These are phyloP conservation scores for Coleophoma cylindrospora DNA, from an alignment of 2,329 filamentous ascomycete species.

Conservation along the genomic window DNA sequence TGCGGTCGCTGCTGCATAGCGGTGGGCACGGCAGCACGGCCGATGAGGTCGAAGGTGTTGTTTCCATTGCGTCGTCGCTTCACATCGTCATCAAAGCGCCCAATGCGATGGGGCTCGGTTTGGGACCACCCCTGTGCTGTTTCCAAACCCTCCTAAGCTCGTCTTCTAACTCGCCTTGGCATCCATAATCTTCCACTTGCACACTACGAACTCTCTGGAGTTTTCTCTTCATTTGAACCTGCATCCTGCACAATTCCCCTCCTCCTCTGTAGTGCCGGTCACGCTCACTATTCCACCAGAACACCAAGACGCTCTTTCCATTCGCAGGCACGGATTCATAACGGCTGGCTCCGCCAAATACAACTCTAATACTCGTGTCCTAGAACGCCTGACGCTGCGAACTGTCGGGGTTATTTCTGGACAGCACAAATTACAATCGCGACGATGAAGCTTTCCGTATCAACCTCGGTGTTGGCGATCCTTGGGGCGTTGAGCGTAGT, in stretches of 20 bases:
- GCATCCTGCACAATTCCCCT: conserved; percentile 9
- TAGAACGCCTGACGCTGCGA: neutral
- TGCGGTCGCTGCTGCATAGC: neutral
- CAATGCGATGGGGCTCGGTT: conserved; percentile 14
- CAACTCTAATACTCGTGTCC: conserved; percentile 8
- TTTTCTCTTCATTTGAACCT: neutral
- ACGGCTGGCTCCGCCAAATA: conserved; percentile 2
- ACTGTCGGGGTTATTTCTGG: conserved; percentile 3
- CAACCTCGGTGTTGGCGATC: conserved; percentile 13
- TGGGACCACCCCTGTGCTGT: conserved; percentile 15
- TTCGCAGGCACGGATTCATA: conserved; percentile 23
- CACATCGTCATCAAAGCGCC: conserved; percentile 17
- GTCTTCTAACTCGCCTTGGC: conserved; percentile 3
- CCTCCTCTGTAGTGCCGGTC: conserved; percentile 22
- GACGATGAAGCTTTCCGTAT: conserved; percentile 19
- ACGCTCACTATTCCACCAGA: conserved; percentile 13
- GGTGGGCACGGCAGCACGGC: too few species aligned
- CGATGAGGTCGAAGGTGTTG: neutral
- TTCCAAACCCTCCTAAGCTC: conserved; percentile 9
- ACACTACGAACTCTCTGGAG: conserved; percentile 7
- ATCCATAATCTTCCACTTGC: neutral
- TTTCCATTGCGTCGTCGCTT: conserved; percentile 12
- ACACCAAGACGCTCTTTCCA: conserved; percentile 15
- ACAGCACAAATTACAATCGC: neutral
- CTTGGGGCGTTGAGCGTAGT: conserved; percentile 12